Percentiles rank a stretch among this genome's conserved stretches.
Evolutionary conservation across 129 eudicot species (phyloP).

Genomic region (Saposhnikovia divaricata): DNA sequence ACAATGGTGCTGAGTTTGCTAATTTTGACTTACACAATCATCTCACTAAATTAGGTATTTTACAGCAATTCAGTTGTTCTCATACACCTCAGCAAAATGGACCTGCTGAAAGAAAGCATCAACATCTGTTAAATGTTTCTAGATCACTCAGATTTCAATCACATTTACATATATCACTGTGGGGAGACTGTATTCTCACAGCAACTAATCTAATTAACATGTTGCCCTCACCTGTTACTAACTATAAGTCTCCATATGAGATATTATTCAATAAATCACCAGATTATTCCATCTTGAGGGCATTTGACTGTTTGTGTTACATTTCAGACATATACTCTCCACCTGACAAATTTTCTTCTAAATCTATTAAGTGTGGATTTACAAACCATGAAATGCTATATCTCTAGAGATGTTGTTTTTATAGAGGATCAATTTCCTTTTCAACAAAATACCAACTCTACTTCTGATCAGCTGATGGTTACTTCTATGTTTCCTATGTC

Average conservation of each 20-base stretch:
- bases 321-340: too few relatives aligned
- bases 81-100: too few relatives aligned
- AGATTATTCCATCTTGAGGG: neutral
- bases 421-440: neutral
- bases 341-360: neutral
- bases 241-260: neutral
- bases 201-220: too few relatives aligned
- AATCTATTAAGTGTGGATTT: neutral
- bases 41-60: too few relatives aligned
- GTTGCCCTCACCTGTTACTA: accelerated
- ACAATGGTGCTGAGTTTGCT: neutral
- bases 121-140: too few relatives aligned
- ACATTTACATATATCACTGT: too few relatives aligned
- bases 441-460: too few relatives aligned
- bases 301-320: neutral
- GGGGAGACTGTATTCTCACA: too few relatives aligned
- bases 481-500: neutral
- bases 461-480: accelerated
- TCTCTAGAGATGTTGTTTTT: neutral
- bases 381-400: neutral
- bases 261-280: accelerated
- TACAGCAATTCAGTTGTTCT: too few relatives aligned
- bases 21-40: neutral
- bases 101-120: too few relatives aligned
- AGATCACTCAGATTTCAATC: too few relatives aligned